Percentiles rank a stretch among this genome's conserved stretches.
These are phyloP conservation scores for Entomortierella beljakovae DNA, from an alignment of 192 early-diverging fungal species.

Conservation along the genomic window DNA sequence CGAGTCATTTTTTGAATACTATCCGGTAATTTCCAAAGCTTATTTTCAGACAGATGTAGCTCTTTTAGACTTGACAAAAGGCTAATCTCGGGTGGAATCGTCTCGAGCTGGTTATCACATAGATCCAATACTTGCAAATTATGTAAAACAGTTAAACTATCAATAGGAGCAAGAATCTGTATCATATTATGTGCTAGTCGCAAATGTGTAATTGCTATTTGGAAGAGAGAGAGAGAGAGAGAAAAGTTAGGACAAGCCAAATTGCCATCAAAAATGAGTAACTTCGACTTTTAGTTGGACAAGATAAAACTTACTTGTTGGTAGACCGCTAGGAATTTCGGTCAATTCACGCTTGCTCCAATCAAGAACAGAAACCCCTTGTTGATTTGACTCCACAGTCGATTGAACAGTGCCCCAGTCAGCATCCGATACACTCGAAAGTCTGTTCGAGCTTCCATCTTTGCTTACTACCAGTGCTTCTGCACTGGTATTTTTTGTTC, in stretches of 20 bases:
- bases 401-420: slow-evolving; percentile 25
- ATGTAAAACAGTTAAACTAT: slow-evolving; percentile 25
- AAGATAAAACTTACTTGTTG: slow-evolving; percentile 23
- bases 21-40: slow-evolving; percentile 47
- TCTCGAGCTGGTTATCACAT: slow-evolving; percentile 50
- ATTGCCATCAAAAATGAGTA: background rate
- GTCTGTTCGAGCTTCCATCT: slow-evolving; percentile 13
- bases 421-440: slow-evolving; percentile 35
- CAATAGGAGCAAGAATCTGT: slow-evolving; percentile 20
- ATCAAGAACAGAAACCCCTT: slow-evolving; percentile 42
- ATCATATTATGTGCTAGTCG: slow-evolving; percentile 45
- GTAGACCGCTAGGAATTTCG: slow-evolving; percentile 30
- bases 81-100: slow-evolving; percentile 50
- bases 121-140: slow-evolving; percentile 53
- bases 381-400: slow-evolving; percentile 19
- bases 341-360: slow-evolving; percentile 41
- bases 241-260: too few species aligned
- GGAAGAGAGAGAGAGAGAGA: background rate
- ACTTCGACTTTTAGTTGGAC: background rate
- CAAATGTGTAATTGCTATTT: slow-evolving; percentile 45
- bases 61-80: slow-evolving; percentile 45
- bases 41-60: slow-evolving; percentile 46
- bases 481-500: background rate
- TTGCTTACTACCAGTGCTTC: background rate
- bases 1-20: slow-evolving; percentile 42